Evolutionary conservation across 345 rosid species (phyloP).

Genomic region (Rhodomyrtus tomentosa): DNA sequence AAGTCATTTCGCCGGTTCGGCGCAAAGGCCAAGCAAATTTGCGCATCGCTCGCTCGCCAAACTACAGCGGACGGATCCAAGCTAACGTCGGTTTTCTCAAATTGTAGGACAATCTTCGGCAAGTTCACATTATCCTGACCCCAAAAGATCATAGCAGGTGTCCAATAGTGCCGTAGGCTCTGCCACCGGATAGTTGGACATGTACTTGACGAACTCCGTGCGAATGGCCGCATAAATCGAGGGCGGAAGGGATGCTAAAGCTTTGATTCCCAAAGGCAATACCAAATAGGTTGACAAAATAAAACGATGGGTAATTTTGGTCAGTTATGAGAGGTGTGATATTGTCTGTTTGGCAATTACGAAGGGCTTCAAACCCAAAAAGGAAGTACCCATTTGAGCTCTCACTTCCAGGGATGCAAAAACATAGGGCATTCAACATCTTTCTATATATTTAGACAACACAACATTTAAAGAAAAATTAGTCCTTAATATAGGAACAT

Average conservation of each 20-base stretch:
- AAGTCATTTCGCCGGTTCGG: background rate
- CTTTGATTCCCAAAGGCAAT: slow-evolving; percentile 6
- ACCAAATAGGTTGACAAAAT: slow-evolving; percentile 3
- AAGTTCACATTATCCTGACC: background rate
- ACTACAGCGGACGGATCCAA: slow-evolving; percentile 1
- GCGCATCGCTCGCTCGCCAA: slow-evolving; percentile 1
- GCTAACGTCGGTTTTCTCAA: background rate
- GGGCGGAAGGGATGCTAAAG: background rate
- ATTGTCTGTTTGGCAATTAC: background rate
- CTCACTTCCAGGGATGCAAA: slow-evolving; percentile 13
- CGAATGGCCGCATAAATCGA: background rate
- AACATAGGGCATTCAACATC: too few relatives aligned
- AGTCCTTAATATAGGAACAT: too few relatives aligned
- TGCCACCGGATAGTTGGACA: background rate
- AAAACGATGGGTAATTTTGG: background rate
- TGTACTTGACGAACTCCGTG: background rate
- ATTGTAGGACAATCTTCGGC: slow-evolving; percentile 1
- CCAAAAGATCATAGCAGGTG: slow-evolving; percentile 5
- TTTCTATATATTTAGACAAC: too few relatives aligned
- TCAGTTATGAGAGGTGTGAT: background rate
- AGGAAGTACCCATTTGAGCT: slow-evolving; percentile 8
- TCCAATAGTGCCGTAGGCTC: background rate
- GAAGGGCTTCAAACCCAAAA: slow-evolving; percentile 4
- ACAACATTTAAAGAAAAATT: too few relatives aligned
- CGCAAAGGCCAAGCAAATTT: slow-evolving; percentile 19